Base-by-base conservation (phyloP, 1,139 yeast species). In the Candida sanyaensis region DNA sequence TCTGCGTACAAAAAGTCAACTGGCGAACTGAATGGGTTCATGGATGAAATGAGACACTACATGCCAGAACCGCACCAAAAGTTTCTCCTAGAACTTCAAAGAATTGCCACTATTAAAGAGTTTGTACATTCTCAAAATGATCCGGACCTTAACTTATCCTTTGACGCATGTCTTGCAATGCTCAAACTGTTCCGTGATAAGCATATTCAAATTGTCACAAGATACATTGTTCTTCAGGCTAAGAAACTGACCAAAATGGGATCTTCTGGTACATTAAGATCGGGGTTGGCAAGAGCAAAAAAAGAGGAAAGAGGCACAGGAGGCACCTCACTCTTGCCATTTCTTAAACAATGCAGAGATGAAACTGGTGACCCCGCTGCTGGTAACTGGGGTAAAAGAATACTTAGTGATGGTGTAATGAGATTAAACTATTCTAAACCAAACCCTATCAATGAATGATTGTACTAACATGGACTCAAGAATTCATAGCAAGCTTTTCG, bases 321-420 rank as follows among this genome's bases (percentile, higher is more conserved):
- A 12, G 97, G 98, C 38, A 92, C 97, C 0, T 85, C 96, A 0
- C 75, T 92, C 58, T 80, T 92, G 52, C 97, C 97, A 29, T 92
- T 92, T 69, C 78, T 92, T 62, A 91, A 91, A 65, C 97, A 92
- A 66, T 92, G 97, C 56, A 82, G 98, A 64, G 97, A 92, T 68
- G 98, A 92, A 65, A 92, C 96, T 8, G 96, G 96, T 37, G 93
- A 86, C 58, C 83, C 91, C 6, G 96, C 96, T 26, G 96, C 96
- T 34, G 93, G 96, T 49, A 78, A 73, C 45, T 89, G 96, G 97
- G 96, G 96, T 65, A 81, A 82, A 60, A 76, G 93, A 52, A 73
- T 89, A 38, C 77, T 89, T 51, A 80, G 86, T 45, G 85, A 83
- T 55, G 84, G 84, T 29, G 76, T 75, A 5, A 73, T 75, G 78